These are phyloP conservation scores for Colletotrichum acutatum DNA, from an alignment of 2,329 filamentous ascomycete genomes.

Conservation along the genomic window DNA sequence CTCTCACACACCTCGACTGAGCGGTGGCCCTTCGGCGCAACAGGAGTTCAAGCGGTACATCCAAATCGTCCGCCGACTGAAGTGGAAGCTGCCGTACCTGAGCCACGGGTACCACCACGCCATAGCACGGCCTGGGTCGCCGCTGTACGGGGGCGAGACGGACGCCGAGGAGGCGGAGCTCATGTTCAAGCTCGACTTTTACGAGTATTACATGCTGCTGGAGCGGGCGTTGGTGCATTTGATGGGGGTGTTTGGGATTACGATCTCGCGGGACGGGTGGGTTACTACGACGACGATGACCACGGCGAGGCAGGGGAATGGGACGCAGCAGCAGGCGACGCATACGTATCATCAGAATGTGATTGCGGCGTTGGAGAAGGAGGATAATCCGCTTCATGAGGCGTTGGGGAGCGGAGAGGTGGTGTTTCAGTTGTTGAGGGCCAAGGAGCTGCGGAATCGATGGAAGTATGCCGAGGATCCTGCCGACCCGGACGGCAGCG, in stretches of 20 bases:
- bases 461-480: constrained; percentile 75
- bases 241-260: constrained; percentile 71
- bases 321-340: constrained; percentile 28
- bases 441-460: constrained; percentile 76
- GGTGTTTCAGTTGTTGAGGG: constrained; percentile 67
- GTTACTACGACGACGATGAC: constrained; percentile 11
- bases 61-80: constrained; percentile 69
- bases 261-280: constrained; percentile 51
- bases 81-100: constrained; percentile 73
- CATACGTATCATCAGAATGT: constrained; percentile 76
- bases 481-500: constrained; percentile 30
- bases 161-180: constrained; percentile 63
- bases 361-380: constrained; percentile 68
- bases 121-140: constrained; percentile 44
- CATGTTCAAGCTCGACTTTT: constrained; percentile 83
- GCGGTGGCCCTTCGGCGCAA: constrained; percentile 38
- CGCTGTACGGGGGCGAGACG: constrained; percentile 46
- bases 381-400: constrained; percentile 64
- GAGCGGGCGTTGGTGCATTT: constrained; percentile 77
- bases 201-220: constrained; percentile 79
- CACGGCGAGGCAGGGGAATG: not conserved
- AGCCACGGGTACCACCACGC: constrained; percentile 67
- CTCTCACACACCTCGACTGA: not conserved
- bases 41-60: constrained; percentile 67
- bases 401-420: constrained; percentile 67